Evolutionary conservation across 495 filamentous ascomycete species (phyloP), one percentile per base, ranked within the genome.

Genomic region (Tuber microsphaerosporum): DNA sequence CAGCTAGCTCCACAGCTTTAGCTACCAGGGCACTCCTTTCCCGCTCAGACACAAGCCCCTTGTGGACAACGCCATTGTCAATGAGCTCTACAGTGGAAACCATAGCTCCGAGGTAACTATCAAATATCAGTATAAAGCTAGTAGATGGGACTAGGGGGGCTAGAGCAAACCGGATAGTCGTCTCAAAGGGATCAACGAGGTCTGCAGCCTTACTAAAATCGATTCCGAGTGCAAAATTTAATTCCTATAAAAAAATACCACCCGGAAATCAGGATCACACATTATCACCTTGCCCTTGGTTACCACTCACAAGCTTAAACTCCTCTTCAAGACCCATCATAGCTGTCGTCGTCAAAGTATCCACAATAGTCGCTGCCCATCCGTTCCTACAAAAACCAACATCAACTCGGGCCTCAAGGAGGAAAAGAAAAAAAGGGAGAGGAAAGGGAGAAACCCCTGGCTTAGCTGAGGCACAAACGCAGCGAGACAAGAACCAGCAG

Each of bases 121-220:
- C 45, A 70, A 44, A 69, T 74, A 26, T 80, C 17, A 80, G 51
- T 17, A 72, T 51, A 31, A 22, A 44, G 61, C 41, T 71, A 12
- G 73, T 19, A 71, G 34, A 19, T 26, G 12, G 31, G 39, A 31
- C 39, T 46, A 17, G 26, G 56, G 12, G 56, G 14, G 42, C 69
- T 26, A 51, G 48, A 12, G 69, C 72, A 44, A 73, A 75, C 79
- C 81, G 81, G 48, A 83, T 83, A 14, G 81, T 83, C 37, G 81
- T 83, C 76, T 83, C 81, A 43, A 83, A 83, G n/a, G 81, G 81
- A 45, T 83, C 81, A 34, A 83, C 81, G 17, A 83, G 75, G 37
- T 74, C 81, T 41, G 69, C 68, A 12, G 81, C 81, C 44, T 73
- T 42, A 26, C 69, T 76, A 19, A 83, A 83, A 71, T 83, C 73